Evolutionary conservation across 371 early-diverging fungal genomes (phyloP), one percentile per base, ranked within the genome.

Genomic region (Choanephora cucurbitarum): DNA sequence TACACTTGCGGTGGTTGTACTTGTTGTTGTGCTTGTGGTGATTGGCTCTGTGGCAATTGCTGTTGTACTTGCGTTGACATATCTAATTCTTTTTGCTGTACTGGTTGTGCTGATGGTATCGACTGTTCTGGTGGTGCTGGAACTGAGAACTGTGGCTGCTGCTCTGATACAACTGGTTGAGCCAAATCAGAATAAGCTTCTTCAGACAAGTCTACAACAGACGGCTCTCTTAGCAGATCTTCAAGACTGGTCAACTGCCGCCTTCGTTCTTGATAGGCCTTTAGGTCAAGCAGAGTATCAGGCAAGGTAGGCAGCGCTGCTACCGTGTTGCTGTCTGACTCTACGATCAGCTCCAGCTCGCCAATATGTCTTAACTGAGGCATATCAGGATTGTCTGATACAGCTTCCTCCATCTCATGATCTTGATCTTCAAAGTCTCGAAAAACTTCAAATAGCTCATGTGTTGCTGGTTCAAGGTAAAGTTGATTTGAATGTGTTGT

Each of bases 221-320:
- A 18, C 14, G n/a, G 5, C 13, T 23, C 47, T 4, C n/a, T 19
- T 23, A 13, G 7, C 28, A 28, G 5, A 28, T 28, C 17, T 18
- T 52, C 14, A 37, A 37, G 14, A 9, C 14, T 2, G 2, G 37
- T 1, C 14, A 37, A 11, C 14, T 37, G 13, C 37, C 31, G 1
- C 31, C 57, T 34, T 49, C 49, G 28, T 18, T 43, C 39, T 49
- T 18, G 31, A 21, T 56, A 56, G 2, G 44, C 44, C 10, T 9
- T 10, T 11, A 37, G 10, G 14, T 37, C 37, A 3, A 37, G 10
- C 11, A 37, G 1, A 11, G 10, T 37, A 9, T 14, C 37, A 21
- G 18, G 32, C 34, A 17, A 32, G 1, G 10, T 31, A 32, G 0
- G 32, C 18, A 10, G n/a, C 28, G 15, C 17, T 47, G 0, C 28